Percentiles rank a stretch among this genome's conserved stretches.
phyloP scores from a whole-genome alignment of 768 basidiomycete species.

The Piloderma croceum region DNA sequence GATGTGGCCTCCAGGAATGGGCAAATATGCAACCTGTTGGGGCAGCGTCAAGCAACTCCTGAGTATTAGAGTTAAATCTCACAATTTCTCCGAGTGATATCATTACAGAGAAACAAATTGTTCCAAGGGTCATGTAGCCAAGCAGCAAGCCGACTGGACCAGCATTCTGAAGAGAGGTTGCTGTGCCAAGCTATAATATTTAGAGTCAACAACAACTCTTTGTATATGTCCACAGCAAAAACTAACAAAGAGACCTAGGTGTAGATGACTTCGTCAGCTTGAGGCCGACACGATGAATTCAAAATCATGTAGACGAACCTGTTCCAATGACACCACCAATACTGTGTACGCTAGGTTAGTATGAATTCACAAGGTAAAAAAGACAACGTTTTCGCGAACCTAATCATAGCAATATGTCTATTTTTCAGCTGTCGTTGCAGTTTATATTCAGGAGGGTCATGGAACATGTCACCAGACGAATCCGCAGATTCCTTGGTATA shows the following conservation, averaged over 20 bases:
- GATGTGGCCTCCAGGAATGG: constrained; percentile 77
- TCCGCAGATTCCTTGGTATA: too few relatives aligned
- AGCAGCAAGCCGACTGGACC: constrained; percentile 73
- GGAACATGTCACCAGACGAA: too few relatives aligned
- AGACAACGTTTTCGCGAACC: constrained; percentile 29
- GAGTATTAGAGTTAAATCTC: too few relatives aligned
- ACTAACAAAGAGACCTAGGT: constrained; percentile 1
- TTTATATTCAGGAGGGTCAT: too few relatives aligned
- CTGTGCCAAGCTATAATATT: constrained; percentile 36
- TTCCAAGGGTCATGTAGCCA: constrained; percentile 61
- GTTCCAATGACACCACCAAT: constrained; percentile 55
- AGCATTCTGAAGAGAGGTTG: constrained; percentile 42
- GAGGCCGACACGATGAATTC: constrained; percentile 39
- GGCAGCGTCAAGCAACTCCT: too few relatives aligned
- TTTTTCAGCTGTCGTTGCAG: constrained; percentile 66
- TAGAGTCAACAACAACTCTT: too few relatives aligned
- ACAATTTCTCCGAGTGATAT: constrained; percentile 54
- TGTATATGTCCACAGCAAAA: constrained; percentile 26
- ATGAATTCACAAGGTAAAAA: not conserved
- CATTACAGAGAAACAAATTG: constrained; percentile 48
- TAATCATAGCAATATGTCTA: constrained; percentile 80
- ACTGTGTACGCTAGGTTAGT: constrained; percentile 27
- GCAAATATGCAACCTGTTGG: constrained; percentile 74
- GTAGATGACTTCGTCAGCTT: not conserved
- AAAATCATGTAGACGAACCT: constrained; percentile 68